Conservation (phyloP, 2,329 filamentous ascomycete species). For the Laburnicola sp. region DNA sequence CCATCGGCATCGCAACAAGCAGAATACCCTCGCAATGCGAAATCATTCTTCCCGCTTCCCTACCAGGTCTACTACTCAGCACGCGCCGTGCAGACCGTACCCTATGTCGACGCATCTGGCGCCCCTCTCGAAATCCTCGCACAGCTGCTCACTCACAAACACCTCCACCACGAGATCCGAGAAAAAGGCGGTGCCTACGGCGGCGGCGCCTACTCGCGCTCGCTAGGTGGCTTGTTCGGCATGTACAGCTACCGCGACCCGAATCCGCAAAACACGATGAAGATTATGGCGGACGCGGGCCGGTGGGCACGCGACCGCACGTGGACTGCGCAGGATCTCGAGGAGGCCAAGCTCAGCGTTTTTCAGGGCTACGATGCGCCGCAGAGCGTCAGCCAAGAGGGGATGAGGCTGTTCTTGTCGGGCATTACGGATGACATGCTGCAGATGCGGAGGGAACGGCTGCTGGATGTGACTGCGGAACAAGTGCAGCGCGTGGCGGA, state of each 20-base stretch:
- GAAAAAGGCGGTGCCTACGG: constrained; percentile 98
- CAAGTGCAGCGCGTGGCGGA: constrained; percentile 82
- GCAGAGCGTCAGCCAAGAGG: constrained; percentile 81
- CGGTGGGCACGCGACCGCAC: constrained; percentile 77
- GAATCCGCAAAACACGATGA: constrained; percentile 85
- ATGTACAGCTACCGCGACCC: constrained; percentile 98
- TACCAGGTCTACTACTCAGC: constrained; percentile 97
- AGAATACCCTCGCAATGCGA: constrained; percentile 53
- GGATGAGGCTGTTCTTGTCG: constrained; percentile 80
- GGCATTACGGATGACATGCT: constrained; percentile 88
- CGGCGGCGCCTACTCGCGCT: constrained; percentile 80
- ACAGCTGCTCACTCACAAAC: constrained; percentile 92
- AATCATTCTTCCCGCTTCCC: constrained; percentile 89
- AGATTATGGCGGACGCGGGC: constrained; percentile 81
- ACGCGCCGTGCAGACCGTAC: constrained; percentile 77
- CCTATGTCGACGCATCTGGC: constrained; percentile 74
- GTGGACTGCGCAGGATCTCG: constrained; percentile 83
- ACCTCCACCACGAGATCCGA: constrained; percentile 94
- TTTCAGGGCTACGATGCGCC: constrained; percentile 94
- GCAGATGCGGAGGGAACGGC: constrained; percentile 76
- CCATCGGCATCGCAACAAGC: constrained; percentile 33
- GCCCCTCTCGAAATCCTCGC: constrained; percentile 86
- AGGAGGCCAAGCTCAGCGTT: constrained; percentile 93
- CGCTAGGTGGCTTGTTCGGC: constrained; percentile 82
- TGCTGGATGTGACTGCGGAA: constrained; percentile 81